Evolutionary conservation across 805 yeast genomes (phyloP).

Genomic region (Lachancea meyersii): DNA sequence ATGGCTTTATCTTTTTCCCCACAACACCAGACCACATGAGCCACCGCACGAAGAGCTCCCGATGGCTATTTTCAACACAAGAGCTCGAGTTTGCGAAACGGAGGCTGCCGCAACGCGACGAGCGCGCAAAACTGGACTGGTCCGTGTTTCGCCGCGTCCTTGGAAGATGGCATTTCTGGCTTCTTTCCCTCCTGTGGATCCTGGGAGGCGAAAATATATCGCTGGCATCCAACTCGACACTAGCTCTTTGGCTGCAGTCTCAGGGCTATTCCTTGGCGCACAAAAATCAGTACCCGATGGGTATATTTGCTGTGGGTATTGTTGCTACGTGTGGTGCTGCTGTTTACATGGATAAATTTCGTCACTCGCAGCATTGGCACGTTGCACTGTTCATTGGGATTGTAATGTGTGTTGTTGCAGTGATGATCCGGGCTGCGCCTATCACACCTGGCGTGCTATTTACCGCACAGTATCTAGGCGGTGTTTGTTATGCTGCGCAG

Average conservation of each 20-base stretch:
- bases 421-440: slow-evolving; percentile 38
- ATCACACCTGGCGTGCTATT: slow-evolving; percentile 33
- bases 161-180: slow-evolving; percentile 48
- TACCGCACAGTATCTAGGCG: slow-evolving; percentile 46
- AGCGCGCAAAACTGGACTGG: slow-evolving; percentile 32
- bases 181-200: slow-evolving; percentile 43
- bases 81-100: slow-evolving; percentile 35
- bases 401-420: slow-evolving; percentile 37
- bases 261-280: slow-evolving; percentile 35
- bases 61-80: slow-evolving; percentile 31
- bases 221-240: slow-evolving; percentile 37
- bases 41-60: slow-evolving; percentile 17
- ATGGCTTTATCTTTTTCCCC: slow-evolving; percentile 54
- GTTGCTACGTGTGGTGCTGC: slow-evolving; percentile 37
- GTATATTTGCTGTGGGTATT: slow-evolving; percentile 42
- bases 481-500: slow-evolving; percentile 47
- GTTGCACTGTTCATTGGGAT: slow-evolving; percentile 40
- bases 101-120: slow-evolving; percentile 35
- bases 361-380: slow-evolving; percentile 40
- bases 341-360: slow-evolving; percentile 35
- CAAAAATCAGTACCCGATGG: slow-evolving; percentile 46
- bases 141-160: slow-evolving; percentile 37
- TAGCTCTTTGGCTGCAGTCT: slow-evolving; percentile 38
- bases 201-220: slow-evolving; percentile 42
- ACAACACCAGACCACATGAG: slow-evolving; percentile 47